These are phyloP conservation scores for Fusarium temperatum DNA, from an alignment of 2,329 filamentous ascomycete genomes.

Conservation along the genomic window DNA sequence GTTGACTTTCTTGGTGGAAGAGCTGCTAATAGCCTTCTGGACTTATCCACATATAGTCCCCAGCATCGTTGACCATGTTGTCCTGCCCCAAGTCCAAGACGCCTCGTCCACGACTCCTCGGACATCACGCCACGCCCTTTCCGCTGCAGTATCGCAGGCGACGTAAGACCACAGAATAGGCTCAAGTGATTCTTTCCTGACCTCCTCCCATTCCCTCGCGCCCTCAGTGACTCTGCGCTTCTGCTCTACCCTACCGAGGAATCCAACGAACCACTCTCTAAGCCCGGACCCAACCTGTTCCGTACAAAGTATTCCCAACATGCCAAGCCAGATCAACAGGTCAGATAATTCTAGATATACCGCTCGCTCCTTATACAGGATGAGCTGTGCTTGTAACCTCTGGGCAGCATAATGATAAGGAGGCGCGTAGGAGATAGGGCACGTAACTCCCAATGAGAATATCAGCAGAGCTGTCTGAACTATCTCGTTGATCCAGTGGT, in stretches of 20 bases:
- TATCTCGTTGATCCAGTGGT: background rate
- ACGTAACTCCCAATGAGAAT: background rate
- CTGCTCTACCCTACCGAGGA: background rate
- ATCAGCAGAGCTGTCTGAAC: background rate
- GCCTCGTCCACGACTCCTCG: background rate
- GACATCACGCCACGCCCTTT: background rate
- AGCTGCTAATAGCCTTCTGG: background rate
- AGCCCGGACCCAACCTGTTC: background rate
- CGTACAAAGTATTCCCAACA: background rate
- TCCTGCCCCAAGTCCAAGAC: background rate
- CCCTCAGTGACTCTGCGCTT: rapidly evolving
- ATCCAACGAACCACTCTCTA: background rate
- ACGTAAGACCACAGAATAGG: background rate
- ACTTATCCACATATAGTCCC: background rate
- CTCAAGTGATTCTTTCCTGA: background rate
- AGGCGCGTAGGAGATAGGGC: background rate
- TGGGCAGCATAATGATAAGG: background rate
- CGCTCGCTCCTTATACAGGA: background rate
- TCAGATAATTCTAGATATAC: rapidly evolving
- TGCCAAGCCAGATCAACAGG: background rate
- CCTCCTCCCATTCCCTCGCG: rapidly evolving
- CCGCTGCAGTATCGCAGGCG: background rate
- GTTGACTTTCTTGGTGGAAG: too few relatives aligned
- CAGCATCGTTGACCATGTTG: background rate
- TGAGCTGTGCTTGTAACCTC: background rate